phyloP scores from a whole-genome alignment of 2,329 filamentous ascomycete species.

The Stenocarpella maydis region DNA sequence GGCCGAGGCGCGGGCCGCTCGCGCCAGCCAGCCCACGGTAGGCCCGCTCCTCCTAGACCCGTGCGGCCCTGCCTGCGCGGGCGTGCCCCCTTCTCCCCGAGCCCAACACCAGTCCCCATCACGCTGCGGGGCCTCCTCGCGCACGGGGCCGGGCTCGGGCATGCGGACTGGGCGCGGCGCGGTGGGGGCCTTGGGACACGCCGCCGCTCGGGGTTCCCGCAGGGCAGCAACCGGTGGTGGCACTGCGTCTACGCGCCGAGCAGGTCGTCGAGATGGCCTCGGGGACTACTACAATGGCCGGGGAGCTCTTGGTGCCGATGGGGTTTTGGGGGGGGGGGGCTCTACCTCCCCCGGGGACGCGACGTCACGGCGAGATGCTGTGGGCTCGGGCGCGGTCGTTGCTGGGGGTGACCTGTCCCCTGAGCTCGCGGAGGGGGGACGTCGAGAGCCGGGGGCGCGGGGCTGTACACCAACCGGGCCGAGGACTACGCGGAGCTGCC shows the following conservation, averaged over 20 bases:
- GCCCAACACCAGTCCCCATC: slow-evolving; percentile 46
- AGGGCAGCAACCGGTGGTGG: slow-evolving; percentile 60
- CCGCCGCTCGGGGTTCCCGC: slow-evolving; percentile 55
- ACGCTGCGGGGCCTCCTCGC: slow-evolving; percentile 55
- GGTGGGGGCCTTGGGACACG: too few relatives aligned
- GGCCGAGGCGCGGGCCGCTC: slow-evolving; percentile 44
- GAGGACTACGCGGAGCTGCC: slow-evolving; percentile 50
- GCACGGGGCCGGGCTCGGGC: too few relatives aligned
- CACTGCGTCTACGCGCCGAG: slow-evolving; percentile 56
- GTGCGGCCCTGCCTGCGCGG: slow-evolving; percentile 47
- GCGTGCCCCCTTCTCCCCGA: slow-evolving; percentile 49
- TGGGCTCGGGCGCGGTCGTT: slow-evolving; percentile 30
- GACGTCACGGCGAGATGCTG: slow-evolving; percentile 32
- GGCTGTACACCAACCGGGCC: slow-evolving; percentile 52
- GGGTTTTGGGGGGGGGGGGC: slow-evolving; percentile 47
- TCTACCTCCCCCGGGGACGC: slow-evolving; percentile 45
- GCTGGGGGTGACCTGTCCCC: slow-evolving; percentile 23
- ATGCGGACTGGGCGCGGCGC: too few relatives aligned
- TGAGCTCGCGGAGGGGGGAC: slow-evolving; percentile 43
- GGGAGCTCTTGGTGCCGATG: slow-evolving; percentile 48
- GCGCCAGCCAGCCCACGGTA: slow-evolving; percentile 48
- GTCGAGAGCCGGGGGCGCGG: slow-evolving; percentile 54
- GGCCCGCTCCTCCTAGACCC: slow-evolving; percentile 42
- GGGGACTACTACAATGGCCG: slow-evolving; percentile 48
- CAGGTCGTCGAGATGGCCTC: slow-evolving; percentile 52